Evolutionary conservation across 805 yeast genomes (phyloP).

Genomic region (Komagataella pseudopastoris): DNA sequence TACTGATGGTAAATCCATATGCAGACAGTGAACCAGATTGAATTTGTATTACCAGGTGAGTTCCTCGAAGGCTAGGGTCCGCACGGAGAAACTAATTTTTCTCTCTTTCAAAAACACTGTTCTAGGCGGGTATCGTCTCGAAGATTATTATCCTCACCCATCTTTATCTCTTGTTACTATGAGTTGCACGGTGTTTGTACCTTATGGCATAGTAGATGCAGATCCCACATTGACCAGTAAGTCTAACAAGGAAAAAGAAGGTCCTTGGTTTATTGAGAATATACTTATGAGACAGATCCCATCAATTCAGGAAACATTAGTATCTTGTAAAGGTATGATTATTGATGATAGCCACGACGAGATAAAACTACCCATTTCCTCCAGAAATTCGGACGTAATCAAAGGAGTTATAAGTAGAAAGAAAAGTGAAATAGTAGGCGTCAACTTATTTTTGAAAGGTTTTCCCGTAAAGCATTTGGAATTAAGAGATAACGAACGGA

Average conservation of each 20-base stretch:
- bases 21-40: background rate
- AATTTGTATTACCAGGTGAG: background rate
- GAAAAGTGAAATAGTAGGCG: slow-evolving; percentile 35
- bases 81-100: background rate
- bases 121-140: background rate
- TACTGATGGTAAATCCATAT: background rate
- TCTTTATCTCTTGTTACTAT: background rate
- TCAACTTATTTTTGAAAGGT: slow-evolving; percentile 27
- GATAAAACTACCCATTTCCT: slow-evolving; percentile 44
- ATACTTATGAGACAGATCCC: slow-evolving; percentile 36
- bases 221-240: background rate
- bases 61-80: background rate
- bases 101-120: background rate
- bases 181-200: background rate
- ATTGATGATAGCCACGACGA: slow-evolving; percentile 21
- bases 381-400: slow-evolving; percentile 37
- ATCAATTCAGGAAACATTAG: slow-evolving; percentile 27
- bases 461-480: slow-evolving; percentile 23
- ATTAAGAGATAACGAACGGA: slow-evolving; percentile 21
- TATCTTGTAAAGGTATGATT: slow-evolving; percentile 24
- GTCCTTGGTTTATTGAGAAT: slow-evolving; percentile 32
- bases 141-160: background rate
- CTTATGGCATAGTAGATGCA: background rate
- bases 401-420: slow-evolving; percentile 49
- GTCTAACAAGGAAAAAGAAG: slow-evolving; percentile 15